Conservation (phyloP, 257 asterid genomes). For the Solanum sitiens region DNA sequence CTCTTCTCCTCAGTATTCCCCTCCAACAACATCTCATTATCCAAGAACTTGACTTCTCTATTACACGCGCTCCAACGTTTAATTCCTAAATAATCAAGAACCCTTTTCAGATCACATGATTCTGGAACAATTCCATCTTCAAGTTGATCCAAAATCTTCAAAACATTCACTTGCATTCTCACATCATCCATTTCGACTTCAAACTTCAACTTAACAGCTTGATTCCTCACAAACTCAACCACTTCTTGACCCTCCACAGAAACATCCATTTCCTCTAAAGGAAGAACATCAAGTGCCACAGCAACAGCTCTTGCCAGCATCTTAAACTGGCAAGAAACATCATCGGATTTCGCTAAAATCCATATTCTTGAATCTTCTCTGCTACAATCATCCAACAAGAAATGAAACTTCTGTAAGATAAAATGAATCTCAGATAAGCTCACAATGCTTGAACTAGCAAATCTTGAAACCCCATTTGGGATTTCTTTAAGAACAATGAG, state of each 20-base stretch:
- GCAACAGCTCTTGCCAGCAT: constrained; percentile 32
- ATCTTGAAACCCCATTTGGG: neutral
- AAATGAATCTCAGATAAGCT: constrained; percentile 74
- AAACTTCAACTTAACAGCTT: constrained; percentile 22
- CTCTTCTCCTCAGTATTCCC: constrained; percentile 25
- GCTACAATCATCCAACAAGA: constrained; percentile 56
- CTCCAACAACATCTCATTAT: constrained; percentile 30
- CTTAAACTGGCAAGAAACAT: constrained; percentile 38
- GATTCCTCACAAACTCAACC: constrained; percentile 41
- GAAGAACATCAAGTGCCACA: constrained; percentile 57
- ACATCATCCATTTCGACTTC: constrained; percentile 39
- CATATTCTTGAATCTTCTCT: constrained; percentile 48
- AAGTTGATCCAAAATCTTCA: constrained; percentile 16
- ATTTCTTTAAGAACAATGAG: constrained; percentile 52
- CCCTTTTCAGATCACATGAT: constrained; percentile 27
- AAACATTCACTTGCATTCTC: constrained; percentile 15
- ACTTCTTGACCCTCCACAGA: constrained; percentile 40
- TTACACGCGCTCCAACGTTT: constrained; percentile 52
- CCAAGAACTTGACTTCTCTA: constrained; percentile 43
- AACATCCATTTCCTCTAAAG: constrained; percentile 15
- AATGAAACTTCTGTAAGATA: constrained; percentile 58
- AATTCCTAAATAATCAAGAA: constrained; percentile 47
- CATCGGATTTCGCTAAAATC: constrained; percentile 46
- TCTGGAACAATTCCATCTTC: constrained; percentile 38
- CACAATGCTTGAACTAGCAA: constrained; percentile 6